Evolutionary conservation across 805 yeast genomes (phyloP).

Genomic region (Jamesozyma jinghongensis): DNA sequence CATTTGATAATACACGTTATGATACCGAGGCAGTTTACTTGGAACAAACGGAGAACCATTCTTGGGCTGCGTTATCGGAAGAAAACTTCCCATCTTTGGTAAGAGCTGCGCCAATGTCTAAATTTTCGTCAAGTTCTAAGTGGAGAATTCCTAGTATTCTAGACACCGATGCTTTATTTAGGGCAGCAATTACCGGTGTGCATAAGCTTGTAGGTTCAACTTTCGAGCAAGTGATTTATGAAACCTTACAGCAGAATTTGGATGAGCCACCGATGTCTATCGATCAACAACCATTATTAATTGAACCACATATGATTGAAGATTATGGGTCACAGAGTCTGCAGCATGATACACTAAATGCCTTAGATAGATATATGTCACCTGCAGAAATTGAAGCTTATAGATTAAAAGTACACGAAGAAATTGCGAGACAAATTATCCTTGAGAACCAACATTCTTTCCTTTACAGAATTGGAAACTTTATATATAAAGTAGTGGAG

Average conservation of each 20-base stretch:
- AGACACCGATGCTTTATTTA: constrained; percentile 32
- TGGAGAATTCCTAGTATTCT: constrained; percentile 36
- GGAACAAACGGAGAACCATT: constrained; percentile 50
- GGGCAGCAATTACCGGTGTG: constrained; percentile 42
- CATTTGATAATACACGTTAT: constrained; percentile 14
- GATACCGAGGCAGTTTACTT: constrained; percentile 49
- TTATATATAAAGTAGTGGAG: constrained; percentile 32
- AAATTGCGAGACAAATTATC: constrained; percentile 18
- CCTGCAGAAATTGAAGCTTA: constrained; percentile 21
- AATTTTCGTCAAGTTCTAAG: constrained; percentile 38
- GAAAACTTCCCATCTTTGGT: constrained; percentile 72
- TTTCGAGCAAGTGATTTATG: constrained; percentile 8
- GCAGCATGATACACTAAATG: constrained; percentile 5
- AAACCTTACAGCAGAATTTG: too few species aligned
- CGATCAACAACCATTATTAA: constrained; percentile 2
- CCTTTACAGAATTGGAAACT: constrained; percentile 18
- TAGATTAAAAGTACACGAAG: constrained; percentile 19
- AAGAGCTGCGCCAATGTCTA: constrained; percentile 66
- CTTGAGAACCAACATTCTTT: constrained; percentile 11
- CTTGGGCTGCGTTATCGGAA: constrained; percentile 85
- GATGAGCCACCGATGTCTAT: constrained; percentile 4
- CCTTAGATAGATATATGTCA: constrained; percentile 20
- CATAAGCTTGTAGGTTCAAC: constrained; percentile 28
- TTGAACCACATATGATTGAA: constrained; percentile 9
- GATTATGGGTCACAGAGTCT: constrained; percentile 16